Conservation (phyloP, 495 filamentous ascomycete genomes). For the Trichodelitschia bisporula region DNA sequence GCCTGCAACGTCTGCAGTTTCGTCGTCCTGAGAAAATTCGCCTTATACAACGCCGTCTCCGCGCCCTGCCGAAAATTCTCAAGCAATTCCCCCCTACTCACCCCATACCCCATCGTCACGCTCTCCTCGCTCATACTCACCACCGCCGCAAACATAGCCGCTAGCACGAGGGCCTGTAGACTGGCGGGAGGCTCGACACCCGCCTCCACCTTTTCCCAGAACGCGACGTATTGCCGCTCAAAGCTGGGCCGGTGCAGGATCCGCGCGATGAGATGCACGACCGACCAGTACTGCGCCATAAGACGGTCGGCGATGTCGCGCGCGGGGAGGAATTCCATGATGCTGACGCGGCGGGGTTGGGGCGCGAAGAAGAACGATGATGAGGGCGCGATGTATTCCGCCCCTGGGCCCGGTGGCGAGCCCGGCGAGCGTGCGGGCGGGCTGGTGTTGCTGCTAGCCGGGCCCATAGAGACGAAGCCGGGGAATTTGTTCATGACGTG, state of each 20-base stretch:
- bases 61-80: conserved; percentile 34
- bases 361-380: conserved; percentile 43
- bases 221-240: conserved; percentile 30
- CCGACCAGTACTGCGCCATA: conserved; percentile 34
- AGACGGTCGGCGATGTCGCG: conserved; percentile 26
- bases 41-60: conserved; percentile 36
- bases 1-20: conserved; percentile 47
- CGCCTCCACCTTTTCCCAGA: conserved; percentile 32
- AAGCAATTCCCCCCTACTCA: conserved; percentile 25
- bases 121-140: conserved; percentile 33
- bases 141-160: conserved; percentile 38
- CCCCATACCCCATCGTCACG: conserved; percentile 23
- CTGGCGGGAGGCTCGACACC: conserved; percentile 29
- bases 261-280: conserved; percentile 40
- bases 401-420: conserved; percentile 12
- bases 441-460: too few relatives aligned
- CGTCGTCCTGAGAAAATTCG: conserved; percentile 43
- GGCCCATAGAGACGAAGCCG: too few relatives aligned
- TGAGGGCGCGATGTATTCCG: conserved; percentile 19
- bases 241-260: conserved; percentile 40
- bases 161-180: conserved; percentile 39
- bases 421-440: conserved; percentile 2
- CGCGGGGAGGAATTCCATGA: conserved; percentile 31
- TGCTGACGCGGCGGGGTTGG: conserved; percentile 18
- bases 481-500: too few relatives aligned